Evolutionary conservation across 2,329 filamentous ascomycete species (phyloP), one percentile per base, ranked within the genome.

Genomic region (Talaromyces verruculosus): DNA sequence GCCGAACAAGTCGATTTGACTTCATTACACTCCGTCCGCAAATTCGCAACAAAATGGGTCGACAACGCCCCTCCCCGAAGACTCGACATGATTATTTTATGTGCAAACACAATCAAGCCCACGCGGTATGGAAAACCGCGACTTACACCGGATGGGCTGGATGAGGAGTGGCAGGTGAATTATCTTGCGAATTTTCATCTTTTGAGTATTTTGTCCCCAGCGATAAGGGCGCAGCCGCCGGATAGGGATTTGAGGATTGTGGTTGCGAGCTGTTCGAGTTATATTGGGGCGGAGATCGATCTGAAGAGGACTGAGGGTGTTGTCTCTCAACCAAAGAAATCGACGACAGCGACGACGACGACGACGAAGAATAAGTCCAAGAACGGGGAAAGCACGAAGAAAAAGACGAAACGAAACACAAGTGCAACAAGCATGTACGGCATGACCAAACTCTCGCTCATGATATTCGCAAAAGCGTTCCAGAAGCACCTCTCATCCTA

Each of bases 41-140:
- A 89, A 68, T 99, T 99, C 76, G 95, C 95, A 13, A 99, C 95
- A 0, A 94, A 92, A 81, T 99, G 96, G 94, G 92, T 99, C 70
- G 94, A 99, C 78, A 98, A 97, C 77, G 87, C 91, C 25, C 94
- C 95, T 2, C 92, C 93, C 8, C 85, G 96, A 65, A 85, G 96
- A 58, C 82, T 99, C 6, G 95, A 99, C 77, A 93, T 94, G 88
- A 82, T 99, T 57, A 86, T 99, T 22, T 84, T 99, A 19, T 97
- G 93, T 77, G 95, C 90, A 10, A 91, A 91, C 53, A 90, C 89
- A 0, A 82, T 93, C 70, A 2, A 85, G 85, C 11, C 91, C 1
- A 65, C 74, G 2, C 57, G 88, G 1, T 83, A 85, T 5, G 80
- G 82, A 69, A 82, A 86, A 33, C 81, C 78, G 1, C 81, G 86